Evolutionary conservation across 2,329 filamentous ascomycete species (phyloP).

Genomic region (Aspergillus fischeri): DNA sequence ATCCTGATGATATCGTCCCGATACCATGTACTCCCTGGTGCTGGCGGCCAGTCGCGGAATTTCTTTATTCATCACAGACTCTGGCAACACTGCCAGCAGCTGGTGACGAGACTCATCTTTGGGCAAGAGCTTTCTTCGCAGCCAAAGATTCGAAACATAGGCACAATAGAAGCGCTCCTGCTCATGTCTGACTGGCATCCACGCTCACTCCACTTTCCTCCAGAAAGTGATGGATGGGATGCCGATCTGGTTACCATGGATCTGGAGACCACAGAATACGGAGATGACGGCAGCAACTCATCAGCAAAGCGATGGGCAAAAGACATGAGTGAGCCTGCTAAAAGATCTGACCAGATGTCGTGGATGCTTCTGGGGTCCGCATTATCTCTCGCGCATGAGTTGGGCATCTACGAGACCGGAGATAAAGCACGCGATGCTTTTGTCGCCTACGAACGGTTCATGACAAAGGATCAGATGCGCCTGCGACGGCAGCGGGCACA

Average conservation of each 20-base stretch:
- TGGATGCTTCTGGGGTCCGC: conserved; percentile 57
- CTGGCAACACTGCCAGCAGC: conserved; percentile 53
- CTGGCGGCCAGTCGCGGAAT: conserved; percentile 45
- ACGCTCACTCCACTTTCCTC: conserved; percentile 49
- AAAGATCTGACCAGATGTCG: conserved; percentile 55
- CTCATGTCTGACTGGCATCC: conserved; percentile 54
- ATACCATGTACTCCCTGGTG: conserved; percentile 43
- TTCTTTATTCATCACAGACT: conserved; percentile 53
- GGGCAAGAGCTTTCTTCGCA: conserved; percentile 52
- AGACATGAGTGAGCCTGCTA: conserved; percentile 53
- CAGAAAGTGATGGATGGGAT: conserved; percentile 52
- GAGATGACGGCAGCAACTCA: conserved; percentile 19
- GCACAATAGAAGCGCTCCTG: conserved; percentile 50
- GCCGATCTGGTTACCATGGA: conserved; percentile 47
- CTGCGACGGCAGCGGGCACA: conserved; percentile 35
- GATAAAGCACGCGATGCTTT: conserved; percentile 27
- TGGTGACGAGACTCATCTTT: conserved; percentile 51
- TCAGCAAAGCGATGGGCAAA: conserved; percentile 46
- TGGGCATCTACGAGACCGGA: conserved; percentile 48
- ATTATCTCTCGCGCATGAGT: conserved; percentile 50
- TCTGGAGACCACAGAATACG: conserved; percentile 28
- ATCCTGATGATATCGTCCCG: conserved; percentile 55
- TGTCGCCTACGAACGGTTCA: conserved; percentile 20
- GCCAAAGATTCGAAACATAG: conserved; percentile 47
- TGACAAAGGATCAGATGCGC: conserved; percentile 27